Percentiles rank a stretch among this genome's conserved stretches.
Evolutionary conservation across 2,329 filamentous ascomycete species (phyloP).

Genomic region (Penicillium sp.): DNA sequence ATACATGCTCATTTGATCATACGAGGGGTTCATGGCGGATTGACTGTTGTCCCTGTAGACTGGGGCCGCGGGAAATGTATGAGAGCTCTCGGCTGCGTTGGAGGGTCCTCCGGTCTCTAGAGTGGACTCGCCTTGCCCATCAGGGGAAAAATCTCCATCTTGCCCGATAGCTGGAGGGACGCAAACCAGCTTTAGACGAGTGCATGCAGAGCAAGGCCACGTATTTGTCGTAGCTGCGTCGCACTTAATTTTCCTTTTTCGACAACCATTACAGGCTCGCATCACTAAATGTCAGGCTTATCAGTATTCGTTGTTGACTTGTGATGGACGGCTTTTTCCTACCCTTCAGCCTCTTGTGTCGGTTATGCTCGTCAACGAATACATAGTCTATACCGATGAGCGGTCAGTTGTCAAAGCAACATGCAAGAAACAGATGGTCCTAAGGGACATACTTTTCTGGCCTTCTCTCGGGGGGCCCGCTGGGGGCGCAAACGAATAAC

Average conservation of each 20-base stretch:
- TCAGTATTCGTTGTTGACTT: conserved; percentile 10
- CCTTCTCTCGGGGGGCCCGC: conserved; percentile 67
- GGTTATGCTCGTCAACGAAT: conserved; percentile 97
- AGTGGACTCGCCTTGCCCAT: conserved; percentile 29
- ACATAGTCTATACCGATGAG: conserved; percentile 72
- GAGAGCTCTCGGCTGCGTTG: conserved; percentile 47
- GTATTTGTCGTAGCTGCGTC: conserved; percentile 95
- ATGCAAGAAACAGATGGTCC: not conserved
- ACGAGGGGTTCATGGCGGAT: conserved; percentile 49
- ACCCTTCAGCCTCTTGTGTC: conserved; percentile 96
- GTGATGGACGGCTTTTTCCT: conserved; percentile 27
- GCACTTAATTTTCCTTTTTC: conserved; percentile 95
- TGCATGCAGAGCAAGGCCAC: conserved; percentile 94
- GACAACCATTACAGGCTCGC: conserved; percentile 94
- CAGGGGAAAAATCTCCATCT: conserved; percentile 54
- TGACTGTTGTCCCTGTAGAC: conserved; percentile 48
- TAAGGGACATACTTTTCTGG: conserved; percentile 69
- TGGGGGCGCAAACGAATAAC: conserved; percentile 71
- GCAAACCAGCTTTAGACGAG: conserved; percentile 87
- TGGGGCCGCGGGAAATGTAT: conserved; percentile 55
- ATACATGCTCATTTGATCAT: conserved; percentile 45
- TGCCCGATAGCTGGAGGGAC: conserved; percentile 81
- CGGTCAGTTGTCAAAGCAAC: conserved; percentile 10
- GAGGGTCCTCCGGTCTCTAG: conserved; percentile 25
- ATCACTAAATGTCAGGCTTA: conserved; percentile 63